Evolutionary conservation across 164 flowering plant genomes (phyloP).

Genomic region (Tinospora cordifolia): DNA sequence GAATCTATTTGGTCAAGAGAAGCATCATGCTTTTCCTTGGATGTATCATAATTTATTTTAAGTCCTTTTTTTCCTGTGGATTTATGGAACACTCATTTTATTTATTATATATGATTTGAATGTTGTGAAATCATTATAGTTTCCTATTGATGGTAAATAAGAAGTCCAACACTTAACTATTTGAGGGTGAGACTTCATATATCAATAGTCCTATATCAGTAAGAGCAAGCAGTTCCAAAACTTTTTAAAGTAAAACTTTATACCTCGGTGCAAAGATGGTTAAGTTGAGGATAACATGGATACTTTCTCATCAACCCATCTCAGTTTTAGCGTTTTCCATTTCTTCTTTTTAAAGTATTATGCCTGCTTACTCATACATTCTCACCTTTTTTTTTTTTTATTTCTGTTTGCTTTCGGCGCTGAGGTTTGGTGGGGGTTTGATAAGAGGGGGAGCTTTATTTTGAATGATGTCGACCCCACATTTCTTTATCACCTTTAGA

Average conservation of each 20-base stretch:
- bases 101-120: background rate
- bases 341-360: background rate
- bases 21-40: background rate
- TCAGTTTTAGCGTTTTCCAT: background rate
- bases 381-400: background rate
- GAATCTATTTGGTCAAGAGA: background rate
- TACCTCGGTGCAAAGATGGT: no score
- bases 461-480: background rate
- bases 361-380: background rate
- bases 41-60: no score
- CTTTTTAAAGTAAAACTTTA: no score
- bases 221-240: no score
- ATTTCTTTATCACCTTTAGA: background rate
- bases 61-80: no score
- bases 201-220: background rate
- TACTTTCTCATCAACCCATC: background rate
- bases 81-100: no score
- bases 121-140: background rate
- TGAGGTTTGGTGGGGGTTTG: background rate
- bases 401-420: constrained; percentile 1
- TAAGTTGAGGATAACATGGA: no score
- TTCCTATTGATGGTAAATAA: background rate
- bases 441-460: background rate
- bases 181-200: background rate
- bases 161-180: background rate